A percentile compares a stretch with the other conserved stretches of the same genome.
Evolutionary conservation across 2,329 filamentous ascomycete genomes (phyloP).

Genomic region (Neonectria ditissima): DNA sequence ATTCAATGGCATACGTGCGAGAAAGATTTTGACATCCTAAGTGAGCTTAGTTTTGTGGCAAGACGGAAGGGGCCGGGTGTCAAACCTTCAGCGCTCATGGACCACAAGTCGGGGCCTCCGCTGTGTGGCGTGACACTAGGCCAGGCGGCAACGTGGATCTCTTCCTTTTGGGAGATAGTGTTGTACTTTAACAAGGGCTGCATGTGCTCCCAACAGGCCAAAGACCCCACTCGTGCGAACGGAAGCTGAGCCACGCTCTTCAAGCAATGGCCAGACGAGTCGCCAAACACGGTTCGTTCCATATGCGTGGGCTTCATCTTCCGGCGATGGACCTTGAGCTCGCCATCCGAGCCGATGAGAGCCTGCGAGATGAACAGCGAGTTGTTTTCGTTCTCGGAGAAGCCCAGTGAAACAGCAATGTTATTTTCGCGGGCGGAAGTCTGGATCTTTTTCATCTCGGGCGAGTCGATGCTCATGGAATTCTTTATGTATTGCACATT

Average conservation of each 20-base stretch:
- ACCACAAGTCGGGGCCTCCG: constrained; percentile 15
- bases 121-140: constrained; percentile 42
- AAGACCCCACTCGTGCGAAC: constrained; percentile 54
- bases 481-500: constrained; percentile 53
- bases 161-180: constrained; percentile 54
- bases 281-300: constrained; percentile 62
- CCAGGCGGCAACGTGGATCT: constrained; percentile 62
- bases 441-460: constrained; percentile 52
- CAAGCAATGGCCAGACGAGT: constrained; percentile 53
- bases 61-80: no score
- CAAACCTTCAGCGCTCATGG: constrained; percentile 18
- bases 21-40: constrained; percentile 18
- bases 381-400: constrained; percentile 52
- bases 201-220: constrained; percentile 62
- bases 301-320: constrained; percentile 66
- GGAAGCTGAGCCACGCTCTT: constrained; percentile 51
- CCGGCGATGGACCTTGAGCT: constrained; percentile 53
- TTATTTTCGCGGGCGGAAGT: constrained; percentile 46
- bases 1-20: constrained; percentile 22
- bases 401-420: constrained; percentile 56
- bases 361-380: constrained; percentile 58
- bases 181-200: constrained; percentile 61
- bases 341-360: constrained; percentile 55
- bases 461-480: constrained; percentile 52
- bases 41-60: no score